Percentiles rank a stretch among this genome's conserved stretches.
Evolutionary conservation across 495 filamentous ascomycete species (phyloP).

Genomic region (Hypoxylon intermedium): DNA sequence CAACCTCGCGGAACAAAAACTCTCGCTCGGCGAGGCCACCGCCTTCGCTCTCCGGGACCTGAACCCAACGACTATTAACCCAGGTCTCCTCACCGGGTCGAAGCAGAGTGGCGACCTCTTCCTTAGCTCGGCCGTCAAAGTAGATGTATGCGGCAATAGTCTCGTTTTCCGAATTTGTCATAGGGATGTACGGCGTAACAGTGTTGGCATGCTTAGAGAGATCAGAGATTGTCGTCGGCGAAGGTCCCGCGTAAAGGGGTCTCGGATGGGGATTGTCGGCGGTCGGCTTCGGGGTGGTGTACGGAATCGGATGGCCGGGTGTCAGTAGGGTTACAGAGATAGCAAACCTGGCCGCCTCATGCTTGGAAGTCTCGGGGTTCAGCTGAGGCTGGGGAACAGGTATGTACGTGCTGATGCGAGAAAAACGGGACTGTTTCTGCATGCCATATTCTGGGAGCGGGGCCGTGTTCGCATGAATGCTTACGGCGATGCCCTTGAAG

Average conservation of each 20-base stretch:
- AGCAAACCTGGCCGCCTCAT: constrained; percentile 92
- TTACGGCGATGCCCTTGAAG: constrained; percentile 96
- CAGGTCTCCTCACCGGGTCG: constrained; percentile 96
- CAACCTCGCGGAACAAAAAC: constrained; percentile 97
- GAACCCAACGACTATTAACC: constrained; percentile 98
- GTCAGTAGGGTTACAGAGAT: constrained; percentile 96
- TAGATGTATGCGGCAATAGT: constrained; percentile 99
- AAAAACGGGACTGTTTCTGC: constrained; percentile 87
- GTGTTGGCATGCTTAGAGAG: constrained; percentile 58
- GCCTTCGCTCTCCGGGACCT: constrained; percentile 86
- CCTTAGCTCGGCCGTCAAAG: constrained; percentile 93
- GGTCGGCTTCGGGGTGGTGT: constrained; percentile 81
- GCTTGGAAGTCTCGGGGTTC: constrained; percentile 69
- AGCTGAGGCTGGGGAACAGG: constrained; percentile 89
- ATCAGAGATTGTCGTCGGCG: constrained; percentile 57
- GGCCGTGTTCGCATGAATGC: constrained; percentile 89
- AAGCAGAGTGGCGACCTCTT: constrained; percentile 94
- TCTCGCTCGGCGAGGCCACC: constrained; percentile 95
- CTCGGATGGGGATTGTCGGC: constrained; percentile 74
- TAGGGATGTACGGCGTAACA: constrained; percentile 84
- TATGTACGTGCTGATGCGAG: constrained; percentile 95
- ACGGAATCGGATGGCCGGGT: constrained; percentile 84
- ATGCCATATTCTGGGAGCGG: constrained; percentile 92
- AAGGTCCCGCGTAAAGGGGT: constrained; percentile 76
- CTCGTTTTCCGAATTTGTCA: constrained; percentile 89